Base-by-base conservation (phyloP, 495 filamentous ascomycete genomes). In the Jackrogersella multiformis region DNA sequence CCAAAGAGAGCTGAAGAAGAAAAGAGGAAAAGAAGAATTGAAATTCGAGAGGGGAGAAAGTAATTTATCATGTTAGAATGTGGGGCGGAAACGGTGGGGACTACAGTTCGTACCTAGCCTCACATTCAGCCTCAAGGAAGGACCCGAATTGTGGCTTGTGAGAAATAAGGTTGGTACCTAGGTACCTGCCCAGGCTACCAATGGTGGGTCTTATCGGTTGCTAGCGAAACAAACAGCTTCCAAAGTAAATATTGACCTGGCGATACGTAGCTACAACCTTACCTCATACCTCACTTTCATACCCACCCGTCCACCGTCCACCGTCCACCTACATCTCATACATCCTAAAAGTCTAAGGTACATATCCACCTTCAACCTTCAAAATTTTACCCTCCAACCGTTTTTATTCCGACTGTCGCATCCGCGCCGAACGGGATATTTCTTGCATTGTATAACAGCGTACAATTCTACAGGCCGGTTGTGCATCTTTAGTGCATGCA, bases 1-100 rank as follows among this genome's bases (percentile, higher is more conserved):
- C 56, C 84, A 81, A 80, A 78, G 76, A 77, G 76, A 79, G 77
- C 74, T 78, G 61, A 73, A 63, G 76, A 77, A 58, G 56, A 76
- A 78, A 76, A 53, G 64, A 45, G 55, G 68, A 70, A 16, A 71
- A 65, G 34, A 13, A 55, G 6, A n/a, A n/a, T n/a, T 13, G 38
- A 36, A 51, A 41, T 38, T 49, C 10, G 34, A 32, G 66, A 53
- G 51, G 16, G 26, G 35, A 42, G 21, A 30, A 4, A 10, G 5
- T 23, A 9, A 55, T 62, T 62, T 55, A 62, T 54, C 18, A 51
- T 20, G 2, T 34, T 34, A 28, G 28, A 24, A 35, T 16, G 34
- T 38, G 15, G 28, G 6, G 45, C 45, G 45, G 45, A 5, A 18
- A 41, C 18, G 36, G n/a, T n/a, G n/a, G n/a, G n/a, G n/a, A n/a